phyloP scores from a whole-genome alignment of 208 protist genomes.

The Phytomonas serpens region DNA sequence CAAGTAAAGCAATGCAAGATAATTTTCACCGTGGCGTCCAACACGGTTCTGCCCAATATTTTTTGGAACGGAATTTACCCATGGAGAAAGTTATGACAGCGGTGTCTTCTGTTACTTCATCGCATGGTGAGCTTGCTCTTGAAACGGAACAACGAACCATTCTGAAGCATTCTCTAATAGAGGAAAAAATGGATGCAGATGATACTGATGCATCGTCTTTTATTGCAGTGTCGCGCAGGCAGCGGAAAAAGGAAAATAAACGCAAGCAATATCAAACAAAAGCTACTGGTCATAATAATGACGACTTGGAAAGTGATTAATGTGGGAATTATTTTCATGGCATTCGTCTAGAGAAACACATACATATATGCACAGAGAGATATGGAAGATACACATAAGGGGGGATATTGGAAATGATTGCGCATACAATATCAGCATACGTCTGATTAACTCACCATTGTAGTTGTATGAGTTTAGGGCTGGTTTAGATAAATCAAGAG shows the following conservation, averaged over 20 bases:
- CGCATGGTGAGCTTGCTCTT: neutral
- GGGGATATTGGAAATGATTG: neutral
- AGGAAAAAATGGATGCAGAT: neutral
- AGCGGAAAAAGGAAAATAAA: conserved; percentile 29
- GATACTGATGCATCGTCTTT: neutral
- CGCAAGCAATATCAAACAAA: conserved; percentile 20
- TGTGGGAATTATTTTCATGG: neutral
- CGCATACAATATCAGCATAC: neutral
- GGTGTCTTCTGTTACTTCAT: neutral
- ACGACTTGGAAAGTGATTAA: conserved; percentile 6
- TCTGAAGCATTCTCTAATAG: neutral
- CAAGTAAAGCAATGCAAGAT: neutral
- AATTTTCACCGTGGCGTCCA: neutral
- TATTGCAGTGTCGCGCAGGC: conserved; percentile 12
- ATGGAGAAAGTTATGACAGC: neutral
- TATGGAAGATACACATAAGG: neutral
- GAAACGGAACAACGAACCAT: neutral
- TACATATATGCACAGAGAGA: conserved; percentile 9
- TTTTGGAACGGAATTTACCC: neutral
- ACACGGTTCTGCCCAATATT: neutral
- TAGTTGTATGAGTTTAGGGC: neutral
- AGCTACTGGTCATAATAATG: conserved; percentile 12
- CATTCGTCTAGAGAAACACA: conserved; percentile 1
- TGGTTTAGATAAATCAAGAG: neutral
- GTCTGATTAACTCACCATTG: neutral